These are phyloP conservation scores for Heritiera littoralis DNA, from an alignment of 345 rosid species.

Conservation along the genomic window DNA sequence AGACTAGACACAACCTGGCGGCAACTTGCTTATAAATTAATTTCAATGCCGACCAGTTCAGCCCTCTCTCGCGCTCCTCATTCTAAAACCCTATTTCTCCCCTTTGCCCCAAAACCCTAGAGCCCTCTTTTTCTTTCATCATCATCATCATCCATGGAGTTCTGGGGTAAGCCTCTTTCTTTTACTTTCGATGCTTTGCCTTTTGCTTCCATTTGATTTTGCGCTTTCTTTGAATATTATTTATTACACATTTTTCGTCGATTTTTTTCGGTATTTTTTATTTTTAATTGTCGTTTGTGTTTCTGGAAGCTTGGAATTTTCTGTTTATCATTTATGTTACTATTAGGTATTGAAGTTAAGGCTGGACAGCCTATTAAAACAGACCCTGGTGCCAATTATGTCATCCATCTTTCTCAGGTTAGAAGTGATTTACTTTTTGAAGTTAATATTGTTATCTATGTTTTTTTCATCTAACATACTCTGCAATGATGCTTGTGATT, in stretches of 20 bases:
- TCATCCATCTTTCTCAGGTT: slow-evolving; percentile 67
- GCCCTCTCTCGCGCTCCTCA: neutral
- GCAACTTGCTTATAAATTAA: slow-evolving; percentile 5
- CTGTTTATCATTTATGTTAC: neutral
- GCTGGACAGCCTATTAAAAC: slow-evolving; percentile 53
- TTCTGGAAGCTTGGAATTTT: neutral
- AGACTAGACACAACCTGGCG: neutral
- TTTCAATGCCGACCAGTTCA: neutral
- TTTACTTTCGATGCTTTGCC: neutral
- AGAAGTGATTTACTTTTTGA: neutral
- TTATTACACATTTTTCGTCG: neutral
- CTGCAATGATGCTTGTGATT: neutral
- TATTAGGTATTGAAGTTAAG: slow-evolving; percentile 65
- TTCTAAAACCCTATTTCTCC: neutral
- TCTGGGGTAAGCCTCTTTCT: slow-evolving; percentile 39
- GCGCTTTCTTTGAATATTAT: neutral
- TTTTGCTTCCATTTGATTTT: neutral
- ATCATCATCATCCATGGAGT: slow-evolving; percentile 37
- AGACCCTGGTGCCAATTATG: slow-evolving; percentile 24
- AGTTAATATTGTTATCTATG: neutral
- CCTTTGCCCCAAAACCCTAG: neutral
- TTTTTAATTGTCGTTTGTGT: neutral
- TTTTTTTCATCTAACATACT: neutral
- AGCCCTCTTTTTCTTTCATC: no score
- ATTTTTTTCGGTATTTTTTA: no score